These are phyloP conservation scores for Phytophthora melonis DNA, from an alignment of 352 stramenopile species.

Conservation along the genomic window DNA sequence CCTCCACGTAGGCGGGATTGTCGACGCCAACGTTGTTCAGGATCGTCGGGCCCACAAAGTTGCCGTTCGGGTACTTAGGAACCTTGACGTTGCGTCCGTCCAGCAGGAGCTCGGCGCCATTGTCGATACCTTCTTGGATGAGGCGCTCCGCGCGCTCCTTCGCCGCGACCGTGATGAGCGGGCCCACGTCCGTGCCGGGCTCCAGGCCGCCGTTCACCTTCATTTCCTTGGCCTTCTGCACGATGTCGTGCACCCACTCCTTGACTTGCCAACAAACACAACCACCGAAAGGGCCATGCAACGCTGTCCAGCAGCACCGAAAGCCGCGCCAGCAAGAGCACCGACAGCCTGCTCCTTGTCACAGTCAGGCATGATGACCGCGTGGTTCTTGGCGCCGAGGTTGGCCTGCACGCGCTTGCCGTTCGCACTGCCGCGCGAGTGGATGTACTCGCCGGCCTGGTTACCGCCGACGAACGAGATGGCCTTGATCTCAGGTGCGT, in stretches of 20 bases:
- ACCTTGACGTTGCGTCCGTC: conserved; percentile 93
- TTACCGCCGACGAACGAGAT: conserved; percentile 98
- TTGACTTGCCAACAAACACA: conserved; percentile 95
- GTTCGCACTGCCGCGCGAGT: conserved; percentile 85
- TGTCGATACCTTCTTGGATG: conserved; percentile 90
- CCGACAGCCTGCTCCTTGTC: conserved; percentile 92
- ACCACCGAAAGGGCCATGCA: conserved; percentile 98
- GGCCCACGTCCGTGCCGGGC: conserved; percentile 78
- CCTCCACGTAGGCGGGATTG: conserved; percentile 94
- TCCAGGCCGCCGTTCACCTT: conserved; percentile 92
- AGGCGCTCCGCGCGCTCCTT: conserved; percentile 91
- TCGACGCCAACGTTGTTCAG: conserved; percentile 83
- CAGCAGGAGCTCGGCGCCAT: conserved; percentile 91
- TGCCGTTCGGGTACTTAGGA: conserved; percentile 94
- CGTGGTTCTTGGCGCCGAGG: conserved; percentile 98
- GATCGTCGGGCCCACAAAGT: conserved; percentile 96
- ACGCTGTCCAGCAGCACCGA: conserved; percentile 97
- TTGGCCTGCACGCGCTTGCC: conserved; percentile 97
- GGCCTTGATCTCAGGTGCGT: conserved; percentile 94
- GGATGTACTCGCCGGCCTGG: conserved; percentile 95
- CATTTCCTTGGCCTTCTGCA: conserved; percentile 90
- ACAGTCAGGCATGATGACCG: conserved; percentile 95
- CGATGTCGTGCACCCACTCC: conserved; percentile 94
- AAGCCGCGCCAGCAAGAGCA: conserved; percentile 92
- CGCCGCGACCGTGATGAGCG: conserved; percentile 91